These are phyloP conservation scores for Atractiella rhizophila DNA, from an alignment of 768 basidiomycete genomes.

Conservation along the genomic window DNA sequence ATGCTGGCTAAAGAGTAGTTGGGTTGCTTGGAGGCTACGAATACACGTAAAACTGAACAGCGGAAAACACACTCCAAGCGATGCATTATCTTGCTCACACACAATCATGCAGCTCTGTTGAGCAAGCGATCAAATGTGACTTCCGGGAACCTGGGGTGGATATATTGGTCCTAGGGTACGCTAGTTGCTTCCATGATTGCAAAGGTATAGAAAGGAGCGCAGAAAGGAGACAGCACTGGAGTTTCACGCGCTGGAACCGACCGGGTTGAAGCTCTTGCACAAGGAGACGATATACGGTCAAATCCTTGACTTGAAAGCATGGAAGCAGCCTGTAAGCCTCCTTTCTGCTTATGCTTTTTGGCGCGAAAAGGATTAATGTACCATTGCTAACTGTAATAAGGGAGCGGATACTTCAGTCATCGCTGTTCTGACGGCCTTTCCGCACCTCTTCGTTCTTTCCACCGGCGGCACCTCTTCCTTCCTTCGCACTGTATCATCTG, in stretches of 20 bases:
- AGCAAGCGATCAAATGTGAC: constrained; percentile 3
- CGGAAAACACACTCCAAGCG: too few species aligned
- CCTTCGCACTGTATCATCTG: background rate
- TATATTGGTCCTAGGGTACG: constrained; percentile 10
- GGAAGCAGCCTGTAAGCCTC: constrained; percentile 7
- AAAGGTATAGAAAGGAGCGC: background rate
- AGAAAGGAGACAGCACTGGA: constrained; percentile 14
- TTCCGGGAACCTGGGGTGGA: background rate
- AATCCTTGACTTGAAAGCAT: constrained; percentile 6
- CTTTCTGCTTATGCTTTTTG: too few species aligned
- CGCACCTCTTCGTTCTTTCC: constrained; percentile 10
- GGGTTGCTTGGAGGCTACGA: too few species aligned
- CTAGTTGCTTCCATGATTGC: background rate
- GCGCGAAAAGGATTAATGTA: background rate
- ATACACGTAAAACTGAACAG: too few species aligned
- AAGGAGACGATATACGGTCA: constrained; percentile 6
- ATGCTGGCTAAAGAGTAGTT: too few species aligned
- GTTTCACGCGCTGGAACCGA: background rate
- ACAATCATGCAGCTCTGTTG: constrained; percentile 8
- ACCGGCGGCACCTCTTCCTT: background rate
- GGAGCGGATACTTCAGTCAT: constrained; percentile 1
- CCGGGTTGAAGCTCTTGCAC: background rate
- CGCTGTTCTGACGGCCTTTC: constrained; percentile 13
- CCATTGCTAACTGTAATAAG: background rate
- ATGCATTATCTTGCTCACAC: constrained; percentile 14